Conservation (phyloP, 768 basidiomycete genomes). For the Pholiota microspora region DNA sequence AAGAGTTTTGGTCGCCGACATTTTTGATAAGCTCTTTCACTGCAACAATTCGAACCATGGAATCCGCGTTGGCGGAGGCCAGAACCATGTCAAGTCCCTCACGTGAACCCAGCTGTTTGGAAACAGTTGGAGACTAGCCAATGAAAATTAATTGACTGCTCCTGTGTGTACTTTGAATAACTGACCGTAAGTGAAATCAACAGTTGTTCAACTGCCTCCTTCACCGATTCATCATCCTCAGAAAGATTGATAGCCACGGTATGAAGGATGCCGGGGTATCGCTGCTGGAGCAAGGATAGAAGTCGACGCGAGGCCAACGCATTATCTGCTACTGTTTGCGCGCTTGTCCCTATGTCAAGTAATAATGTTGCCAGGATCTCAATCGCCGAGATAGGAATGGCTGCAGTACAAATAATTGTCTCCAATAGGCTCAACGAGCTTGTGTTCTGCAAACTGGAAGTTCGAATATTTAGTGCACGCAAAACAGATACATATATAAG, state of each 20-base stretch:
- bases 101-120: neutral
- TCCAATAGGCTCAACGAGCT: conserved; percentile 32
- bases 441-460: conserved; percentile 33
- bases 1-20: conserved; percentile 28
- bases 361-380: conserved; percentile 28
- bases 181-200: conserved; percentile 58
- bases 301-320: conserved; percentile 34
- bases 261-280: conserved; percentile 52
- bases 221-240: conserved; percentile 31
- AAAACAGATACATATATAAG: neutral
- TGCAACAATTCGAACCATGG: conserved; percentile 54
- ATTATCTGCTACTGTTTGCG: conserved; percentile 19
- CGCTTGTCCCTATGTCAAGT: conserved; percentile 23
- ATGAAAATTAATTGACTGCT: neutral
- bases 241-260: conserved; percentile 36
- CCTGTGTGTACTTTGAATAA: conserved; percentile 39
- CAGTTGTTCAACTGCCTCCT: conserved; percentile 50
- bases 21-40: conserved; percentile 51
- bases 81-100: conserved; percentile 42
- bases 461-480: neutral
- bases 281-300: conserved; percentile 62
- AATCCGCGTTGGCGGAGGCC: conserved; percentile 61
- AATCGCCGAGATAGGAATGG: conserved; percentile 31
- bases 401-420: conserved; percentile 31
- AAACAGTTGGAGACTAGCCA: neutral